Evolutionary conservation across 345 rosid genomes (phyloP).

Genomic region (Moricandia arvensis): DNA sequence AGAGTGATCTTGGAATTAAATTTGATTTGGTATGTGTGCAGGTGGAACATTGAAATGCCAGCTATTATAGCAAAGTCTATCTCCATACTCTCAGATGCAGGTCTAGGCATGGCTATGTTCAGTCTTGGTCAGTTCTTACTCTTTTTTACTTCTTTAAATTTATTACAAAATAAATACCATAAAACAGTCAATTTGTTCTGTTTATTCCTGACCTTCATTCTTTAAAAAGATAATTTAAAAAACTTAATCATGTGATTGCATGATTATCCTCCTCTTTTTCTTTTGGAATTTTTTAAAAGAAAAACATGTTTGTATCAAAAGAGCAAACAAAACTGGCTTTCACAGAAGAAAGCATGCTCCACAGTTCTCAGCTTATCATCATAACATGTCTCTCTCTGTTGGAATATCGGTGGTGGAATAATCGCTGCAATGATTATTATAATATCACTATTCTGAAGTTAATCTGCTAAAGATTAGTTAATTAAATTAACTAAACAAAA

Average conservation of each 20-base stretch:
- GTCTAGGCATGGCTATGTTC: slow-evolving; percentile 99
- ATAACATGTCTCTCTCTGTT: not conserved
- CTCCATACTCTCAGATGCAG: slow-evolving; percentile 98
- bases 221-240: not conserved
- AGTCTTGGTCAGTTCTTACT: slow-evolving; percentile 85
- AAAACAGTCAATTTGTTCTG: slow-evolving; percentile 27
- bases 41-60: slow-evolving; percentile 97
- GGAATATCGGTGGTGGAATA: slow-evolving; percentile 4
- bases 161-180: slow-evolving; percentile 9
- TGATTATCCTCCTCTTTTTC: not conserved
- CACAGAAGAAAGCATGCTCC: not conserved
- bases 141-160: slow-evolving; percentile 7
- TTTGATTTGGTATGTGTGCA: slow-evolving; percentile 42
- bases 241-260: slow-evolving; percentile 16
- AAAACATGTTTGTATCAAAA: not conserved
- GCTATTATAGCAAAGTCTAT: slow-evolving; percentile 92
- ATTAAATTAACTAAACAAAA: not conserved
- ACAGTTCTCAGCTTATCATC: not conserved
- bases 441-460: slow-evolving; percentile 17
- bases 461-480: not conserved
- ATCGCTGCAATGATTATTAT: slow-evolving; percentile 22
- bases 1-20: slow-evolving; percentile 24
- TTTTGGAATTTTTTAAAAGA: not conserved
- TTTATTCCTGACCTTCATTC: slow-evolving; percentile 23
- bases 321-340: not conserved